These are phyloP conservation scores for Ganoderma sp. DNA, from an alignment of 1,284 basidiomycete species.

Conservation along the genomic window DNA sequence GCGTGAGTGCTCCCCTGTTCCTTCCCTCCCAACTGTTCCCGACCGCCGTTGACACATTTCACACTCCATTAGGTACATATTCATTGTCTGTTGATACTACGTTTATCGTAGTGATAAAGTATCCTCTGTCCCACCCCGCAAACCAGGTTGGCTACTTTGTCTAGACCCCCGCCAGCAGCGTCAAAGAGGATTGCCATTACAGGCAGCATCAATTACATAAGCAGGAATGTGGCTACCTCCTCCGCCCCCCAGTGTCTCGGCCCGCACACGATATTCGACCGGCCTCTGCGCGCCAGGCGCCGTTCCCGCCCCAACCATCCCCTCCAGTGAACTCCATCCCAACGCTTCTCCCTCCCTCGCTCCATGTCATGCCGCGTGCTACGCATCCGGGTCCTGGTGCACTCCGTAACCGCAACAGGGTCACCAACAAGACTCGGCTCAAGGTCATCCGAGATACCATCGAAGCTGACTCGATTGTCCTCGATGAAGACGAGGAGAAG, in stretches of 20 bases:
- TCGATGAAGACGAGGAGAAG: slow-evolving; percentile 85
- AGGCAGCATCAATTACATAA: slow-evolving; percentile 26
- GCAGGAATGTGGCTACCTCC: slow-evolving; percentile 24
- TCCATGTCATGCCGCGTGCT: slow-evolving; percentile 84
- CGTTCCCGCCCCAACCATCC: slow-evolving; percentile 35
- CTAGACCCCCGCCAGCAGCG: slow-evolving; percentile 7
- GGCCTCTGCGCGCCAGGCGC: slow-evolving; percentile 35
- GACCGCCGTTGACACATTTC: background rate
- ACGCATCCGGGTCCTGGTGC: slow-evolving; percentile 73
- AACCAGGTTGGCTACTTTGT: background rate
- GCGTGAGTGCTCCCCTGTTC: slow-evolving; percentile 4
- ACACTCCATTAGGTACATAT: slow-evolving; percentile 2
- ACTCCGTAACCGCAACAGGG: slow-evolving; percentile 83
- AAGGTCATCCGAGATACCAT: slow-evolving; percentile 80
- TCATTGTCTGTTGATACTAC: background rate
- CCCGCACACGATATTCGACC: slow-evolving; percentile 35
- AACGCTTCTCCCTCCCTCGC: slow-evolving; percentile 35
- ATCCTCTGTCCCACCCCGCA: slow-evolving; percentile 1
- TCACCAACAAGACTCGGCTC: slow-evolving; percentile 90
- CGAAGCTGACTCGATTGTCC: slow-evolving; percentile 81
- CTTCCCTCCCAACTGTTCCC: background rate
- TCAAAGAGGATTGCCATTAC: slow-evolving; percentile 10
- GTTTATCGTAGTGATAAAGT: background rate
- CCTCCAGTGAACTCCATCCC: slow-evolving; percentile 30
- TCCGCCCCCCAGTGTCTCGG: slow-evolving; percentile 30